phyloP scores from a whole-genome alignment of 2,329 filamentous ascomycete genomes.

The Aspergillus viridinutans region DNA sequence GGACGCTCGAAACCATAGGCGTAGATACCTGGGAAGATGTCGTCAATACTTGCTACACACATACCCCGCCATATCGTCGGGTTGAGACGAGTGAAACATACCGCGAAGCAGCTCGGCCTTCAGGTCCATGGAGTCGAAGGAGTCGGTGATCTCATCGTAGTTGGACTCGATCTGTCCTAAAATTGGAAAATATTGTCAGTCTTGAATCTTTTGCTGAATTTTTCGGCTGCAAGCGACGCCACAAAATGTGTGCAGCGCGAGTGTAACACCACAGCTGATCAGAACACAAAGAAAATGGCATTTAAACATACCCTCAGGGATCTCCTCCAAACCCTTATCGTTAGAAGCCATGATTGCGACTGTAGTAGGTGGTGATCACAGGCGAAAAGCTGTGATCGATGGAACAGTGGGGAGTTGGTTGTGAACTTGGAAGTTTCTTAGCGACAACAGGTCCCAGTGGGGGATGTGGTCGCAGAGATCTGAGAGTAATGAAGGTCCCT shows the following conservation, averaged over 20 bases:
- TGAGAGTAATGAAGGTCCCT: constrained; percentile 8
- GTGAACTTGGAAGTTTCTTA: constrained; percentile 29
- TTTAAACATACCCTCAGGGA: constrained; percentile 77
- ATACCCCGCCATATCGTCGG: constrained; percentile 20
- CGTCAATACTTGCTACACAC: constrained; percentile 23
- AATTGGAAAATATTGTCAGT: constrained; percentile 16
- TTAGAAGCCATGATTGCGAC: constrained; percentile 92
- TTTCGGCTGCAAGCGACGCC: constrained; percentile 5
- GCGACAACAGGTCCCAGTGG: constrained; percentile 32
- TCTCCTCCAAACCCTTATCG: constrained; percentile 96
- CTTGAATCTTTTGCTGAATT: constrained; percentile 4
- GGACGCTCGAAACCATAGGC: constrained; percentile 99
- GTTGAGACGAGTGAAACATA: constrained; percentile 39
- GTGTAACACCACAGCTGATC: neutral
- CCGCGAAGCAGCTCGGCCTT: constrained; percentile 96
- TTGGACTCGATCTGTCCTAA: constrained; percentile 99
- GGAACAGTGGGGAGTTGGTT: constrained; percentile 25
- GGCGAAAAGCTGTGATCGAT: constrained; percentile 70
- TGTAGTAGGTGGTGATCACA: constrained; percentile 57
- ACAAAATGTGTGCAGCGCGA: neutral
- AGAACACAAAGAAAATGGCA: constrained; percentile 5
- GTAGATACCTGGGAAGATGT: constrained; percentile 67
- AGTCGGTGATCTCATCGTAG: constrained; percentile 99
- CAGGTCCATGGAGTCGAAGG: constrained; percentile 96
- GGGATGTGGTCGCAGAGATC: constrained; percentile 22